Evolutionary conservation across 1,139 yeast species (phyloP), one percentile per base, ranked within the genome.

Genomic region (Taphrina populina): DNA sequence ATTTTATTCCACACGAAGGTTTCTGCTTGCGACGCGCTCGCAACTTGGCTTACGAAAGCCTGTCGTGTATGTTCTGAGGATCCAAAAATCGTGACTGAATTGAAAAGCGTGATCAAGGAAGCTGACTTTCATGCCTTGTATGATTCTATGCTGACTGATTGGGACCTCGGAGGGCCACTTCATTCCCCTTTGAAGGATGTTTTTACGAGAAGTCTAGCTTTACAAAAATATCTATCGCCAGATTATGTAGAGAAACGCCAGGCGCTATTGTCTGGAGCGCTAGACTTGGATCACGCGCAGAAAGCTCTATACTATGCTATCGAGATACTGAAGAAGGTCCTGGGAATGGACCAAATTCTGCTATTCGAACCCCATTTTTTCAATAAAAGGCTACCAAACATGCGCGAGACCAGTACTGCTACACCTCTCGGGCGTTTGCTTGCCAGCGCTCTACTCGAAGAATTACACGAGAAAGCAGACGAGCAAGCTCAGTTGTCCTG

Each of bases 251-350:
- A 23, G n/a, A 17, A 20, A n/a, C 45, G 33, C 13, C 33, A 39
- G 19, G 19, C 26, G 3, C 43, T 54, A 3, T 34, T 54, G 8
- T 21, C 13, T 13, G 43, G 23, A 27, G 44, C 44, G 1, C 32
- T 54, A 13, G 43, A 43, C 24, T 24, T 41, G 33, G 43, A 46
- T 33, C 34, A 27, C 17, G 30, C 54, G 21, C 43, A 47, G 7
- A 54, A 54, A 32, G 33, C 58, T 13, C 39, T 52, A 8, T 41
- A 43, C 33, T 46, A 36, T 19, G 47, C 54, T 26, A 26, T 54
- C 21, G 58, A 54, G 35, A 39, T 46, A 5, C 39, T 54, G 13
- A 23, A 15, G 24, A 54, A 54, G 30, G 27, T 35, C 23, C 46
- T 46, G 3, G 44, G 46, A 19, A 20, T 43, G 15, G 23, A 40